Conservation (phyloP, 1,139 yeast species). For the Pichia sp. region DNA sequence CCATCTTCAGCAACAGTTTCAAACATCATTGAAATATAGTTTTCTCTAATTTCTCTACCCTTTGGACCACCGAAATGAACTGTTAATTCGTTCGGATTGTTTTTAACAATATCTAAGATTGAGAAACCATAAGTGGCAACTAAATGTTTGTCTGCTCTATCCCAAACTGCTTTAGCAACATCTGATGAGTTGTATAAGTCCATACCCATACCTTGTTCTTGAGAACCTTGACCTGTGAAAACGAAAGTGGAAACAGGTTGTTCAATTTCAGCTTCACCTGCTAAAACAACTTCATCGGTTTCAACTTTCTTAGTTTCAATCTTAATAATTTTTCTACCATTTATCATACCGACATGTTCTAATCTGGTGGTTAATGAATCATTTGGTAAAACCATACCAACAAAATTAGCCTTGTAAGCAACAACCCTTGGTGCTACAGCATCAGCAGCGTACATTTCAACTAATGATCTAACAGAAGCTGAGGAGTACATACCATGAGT, state of each 20-base stretch:
- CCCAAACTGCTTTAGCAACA: conserved; percentile 96
- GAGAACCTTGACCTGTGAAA: conserved; percentile 99
- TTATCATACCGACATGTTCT: conserved; percentile 97
- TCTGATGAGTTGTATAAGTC: conserved; percentile 86
- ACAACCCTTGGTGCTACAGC: conserved; percentile 93
- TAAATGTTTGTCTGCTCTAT: conserved; percentile 92
- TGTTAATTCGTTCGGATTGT: conserved; percentile 92
- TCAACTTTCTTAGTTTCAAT: conserved; percentile 83
- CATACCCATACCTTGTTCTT: conserved; percentile 99
- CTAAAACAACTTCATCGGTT: conserved; percentile 67
- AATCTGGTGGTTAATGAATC: conserved; percentile 81
- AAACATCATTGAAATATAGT: conserved; percentile 94
- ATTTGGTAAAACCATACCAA: conserved; percentile 97
- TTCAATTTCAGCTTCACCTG: conserved; percentile 97
- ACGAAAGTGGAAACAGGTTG: conserved; percentile 96
- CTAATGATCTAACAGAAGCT: conserved; percentile 89
- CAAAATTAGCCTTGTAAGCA: conserved; percentile 86
- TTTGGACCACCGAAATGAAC: conserved; percentile 97
- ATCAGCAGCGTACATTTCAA: conserved; percentile 98
- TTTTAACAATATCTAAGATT: conserved; percentile 87
- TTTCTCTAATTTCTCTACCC: conserved; percentile 92
- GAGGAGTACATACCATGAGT: conserved; percentile 99
- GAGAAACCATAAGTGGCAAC: conserved; percentile 94
- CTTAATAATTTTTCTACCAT: conserved; percentile 95
- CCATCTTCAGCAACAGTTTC: conserved; percentile 90